Conservation (phyloP, 1,284 basidiomycete species). For the Heterobasidion occidentale region DNA sequence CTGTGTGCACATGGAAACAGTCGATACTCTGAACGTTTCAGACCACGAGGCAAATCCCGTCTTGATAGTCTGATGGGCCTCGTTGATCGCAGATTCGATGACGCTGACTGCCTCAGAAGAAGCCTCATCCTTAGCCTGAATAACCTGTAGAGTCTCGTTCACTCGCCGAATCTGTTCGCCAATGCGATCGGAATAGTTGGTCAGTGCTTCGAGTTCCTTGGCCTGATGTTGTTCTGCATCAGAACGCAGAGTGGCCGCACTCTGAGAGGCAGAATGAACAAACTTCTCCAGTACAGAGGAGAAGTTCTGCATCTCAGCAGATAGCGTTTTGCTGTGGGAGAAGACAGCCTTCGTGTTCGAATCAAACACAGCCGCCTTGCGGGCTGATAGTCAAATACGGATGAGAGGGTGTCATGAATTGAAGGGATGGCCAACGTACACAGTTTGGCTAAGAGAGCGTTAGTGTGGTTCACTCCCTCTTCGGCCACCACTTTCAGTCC, state of each 20-base stretch:
- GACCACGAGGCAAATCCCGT: constrained; percentile 48
- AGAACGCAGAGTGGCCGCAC: constrained; percentile 40
- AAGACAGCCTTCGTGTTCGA: constrained; percentile 63
- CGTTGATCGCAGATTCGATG: constrained; percentile 40
- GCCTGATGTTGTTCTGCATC: constrained; percentile 51
- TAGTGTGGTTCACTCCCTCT: constrained; percentile 68
- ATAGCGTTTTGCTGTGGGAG: constrained; percentile 52
- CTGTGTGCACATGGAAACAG: constrained; percentile 37
- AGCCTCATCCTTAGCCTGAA: constrained; percentile 46
- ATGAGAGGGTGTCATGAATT: constrained; percentile 8
- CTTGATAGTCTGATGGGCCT: constrained; percentile 46
- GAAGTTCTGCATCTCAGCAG: constrained; percentile 43
- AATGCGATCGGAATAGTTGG: constrained; percentile 46
- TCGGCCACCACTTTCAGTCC: constrained; percentile 60
- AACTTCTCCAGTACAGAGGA: constrained; percentile 58
- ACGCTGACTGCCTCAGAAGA: constrained; percentile 45
- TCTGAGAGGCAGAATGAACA: constrained; percentile 45
- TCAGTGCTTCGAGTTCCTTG: constrained; percentile 49
- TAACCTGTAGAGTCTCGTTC: constrained; percentile 47
- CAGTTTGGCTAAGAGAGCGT: constrained; percentile 76
- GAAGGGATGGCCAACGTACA: constrained; percentile 36
- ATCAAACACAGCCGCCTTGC: constrained; percentile 62
- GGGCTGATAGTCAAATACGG: constrained; percentile 39
- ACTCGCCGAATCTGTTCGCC: constrained; percentile 54
- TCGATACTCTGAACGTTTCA: constrained; percentile 38